Base-by-base conservation (phyloP, 169 alveolate genomes). In the Cystoisospora suis region DNA sequence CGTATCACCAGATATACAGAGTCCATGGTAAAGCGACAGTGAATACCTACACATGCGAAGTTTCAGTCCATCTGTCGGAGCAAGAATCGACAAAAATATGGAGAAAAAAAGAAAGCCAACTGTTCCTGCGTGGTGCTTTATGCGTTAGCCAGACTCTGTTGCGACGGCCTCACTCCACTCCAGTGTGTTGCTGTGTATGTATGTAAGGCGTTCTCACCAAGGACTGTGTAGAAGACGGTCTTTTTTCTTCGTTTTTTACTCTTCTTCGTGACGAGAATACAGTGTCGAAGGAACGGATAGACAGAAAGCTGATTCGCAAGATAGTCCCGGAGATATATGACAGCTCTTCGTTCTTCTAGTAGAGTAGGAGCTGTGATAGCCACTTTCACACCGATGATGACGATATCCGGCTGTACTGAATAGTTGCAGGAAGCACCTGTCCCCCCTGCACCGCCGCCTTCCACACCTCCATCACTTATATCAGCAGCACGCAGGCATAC, bases 271-370 rank as follows among this genome's bases (percentile, higher is more conserved):
- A 72, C 53, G 47, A 72, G 83, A 34, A 72, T 40, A 40, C 53
- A 72, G 83, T 72, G 83, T 46, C 83, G 83, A 38, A 72, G 83
- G 32, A 72, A 72, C 27, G 83, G 83, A 53, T 72, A 72, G 38
- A 34, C 53, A 1, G 83, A 4, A 20, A 72, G 56, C 32, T 72
- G 83, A 36, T 56, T 72, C 9, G 83, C 83, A 29, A 72, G 45
- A 38, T 72, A 72, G 29, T 72, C 83, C 42, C 83, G 47, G 34
- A 72, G 56, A 53, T 72, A 72, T 4, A 72, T 72, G 47, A 40
- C 53, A 7, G 83, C 53, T 7, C 53, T n/a, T 34, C 83, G 4
- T 36, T 72, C 83, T 36, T 72, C 83, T 3, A 38, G 36, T 1
- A 27, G 56, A 29, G 83, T 72, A 29, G 83, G 56, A 1, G 83